Percentiles rank a stretch among this genome's conserved stretches.
Conservation (phyloP, 108 stramenopile genomes). For the Licmophora abbreviata region DNA sequence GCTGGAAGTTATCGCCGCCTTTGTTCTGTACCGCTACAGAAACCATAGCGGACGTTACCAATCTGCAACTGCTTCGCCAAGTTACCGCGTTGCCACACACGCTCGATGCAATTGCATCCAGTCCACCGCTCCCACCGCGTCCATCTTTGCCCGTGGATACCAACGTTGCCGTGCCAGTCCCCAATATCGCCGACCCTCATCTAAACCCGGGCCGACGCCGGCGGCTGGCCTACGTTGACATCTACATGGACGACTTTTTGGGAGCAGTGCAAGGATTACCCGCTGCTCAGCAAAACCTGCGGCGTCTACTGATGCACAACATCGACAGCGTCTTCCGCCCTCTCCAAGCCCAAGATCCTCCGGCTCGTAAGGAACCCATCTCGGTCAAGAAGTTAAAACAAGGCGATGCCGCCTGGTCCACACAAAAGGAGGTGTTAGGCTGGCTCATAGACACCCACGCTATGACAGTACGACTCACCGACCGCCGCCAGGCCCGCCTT, state of each 20-base stretch:
- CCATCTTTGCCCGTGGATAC: neutral
- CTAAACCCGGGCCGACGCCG: neutral
- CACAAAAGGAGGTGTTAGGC: constrained; percentile 26
- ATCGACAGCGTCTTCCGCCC: constrained; percentile 23
- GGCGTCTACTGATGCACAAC: constrained; percentile 16
- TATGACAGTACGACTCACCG: constrained; percentile 23
- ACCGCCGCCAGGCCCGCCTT: constrained; percentile 15
- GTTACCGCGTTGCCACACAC: neutral
- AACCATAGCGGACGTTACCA: constrained; percentile 20
- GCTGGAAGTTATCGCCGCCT: constrained; percentile 28
- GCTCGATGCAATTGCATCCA: constrained; percentile 3
- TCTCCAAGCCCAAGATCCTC: constrained; percentile 9
- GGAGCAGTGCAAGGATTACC: constrained; percentile 16
- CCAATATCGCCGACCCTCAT: neutral
- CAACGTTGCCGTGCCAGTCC: neutral
- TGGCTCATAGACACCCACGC: constrained; percentile 21
- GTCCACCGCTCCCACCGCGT: neutral
- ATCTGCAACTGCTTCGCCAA: constrained; percentile 1
- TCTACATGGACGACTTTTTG: constrained; percentile 39
- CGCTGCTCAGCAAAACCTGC: neutral
- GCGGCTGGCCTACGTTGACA: constrained; percentile 16
- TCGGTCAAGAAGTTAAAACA: constrained; percentile 35
- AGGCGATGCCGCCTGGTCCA: constrained; percentile 24
- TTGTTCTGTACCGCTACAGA: constrained; percentile 31
- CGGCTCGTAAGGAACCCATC: constrained; percentile 25